A percentile compares a stretch with the other conserved stretches of the same genome.
Conservation (phyloP, 1,139 yeast species). For the Protomyces arabidopsidicola region DNA sequence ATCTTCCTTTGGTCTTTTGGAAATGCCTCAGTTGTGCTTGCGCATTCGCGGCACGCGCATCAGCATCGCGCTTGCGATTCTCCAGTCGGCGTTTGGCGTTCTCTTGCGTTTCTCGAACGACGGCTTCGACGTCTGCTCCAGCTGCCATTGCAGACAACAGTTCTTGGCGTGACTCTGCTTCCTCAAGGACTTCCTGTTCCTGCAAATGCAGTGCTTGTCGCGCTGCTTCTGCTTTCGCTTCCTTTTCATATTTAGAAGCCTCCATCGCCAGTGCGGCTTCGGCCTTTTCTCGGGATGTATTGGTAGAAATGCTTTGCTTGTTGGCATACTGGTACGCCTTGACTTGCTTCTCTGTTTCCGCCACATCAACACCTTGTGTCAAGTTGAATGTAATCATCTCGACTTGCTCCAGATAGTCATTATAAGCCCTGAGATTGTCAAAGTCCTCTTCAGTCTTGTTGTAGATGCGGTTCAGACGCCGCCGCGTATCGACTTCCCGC, state of each 20-base stretch:
- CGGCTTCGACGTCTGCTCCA: conserved; percentile 49
- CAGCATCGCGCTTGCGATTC: conserved; percentile 41
- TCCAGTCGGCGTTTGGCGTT: conserved; percentile 60
- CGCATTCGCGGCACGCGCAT: conserved; percentile 34
- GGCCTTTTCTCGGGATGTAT: conserved; percentile 64
- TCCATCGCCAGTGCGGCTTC: conserved; percentile 60
- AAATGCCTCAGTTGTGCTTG: conserved; percentile 8
- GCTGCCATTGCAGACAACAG: conserved; percentile 61
- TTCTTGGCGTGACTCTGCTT: conserved; percentile 55
- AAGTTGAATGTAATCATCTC: conserved; percentile 78
- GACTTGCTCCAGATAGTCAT: conserved; percentile 73
- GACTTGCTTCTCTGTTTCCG: conserved; percentile 64
- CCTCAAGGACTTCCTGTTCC: conserved; percentile 42
- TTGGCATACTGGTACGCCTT: conserved; percentile 70
- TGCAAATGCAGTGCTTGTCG: conserved; percentile 40
- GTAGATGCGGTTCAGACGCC: conserved; percentile 70
- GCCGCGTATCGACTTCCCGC: conserved; percentile 84
- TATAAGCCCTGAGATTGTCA: conserved; percentile 53
- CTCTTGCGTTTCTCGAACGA: conserved; percentile 55
- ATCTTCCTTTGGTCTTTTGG: conserved; percentile 30
- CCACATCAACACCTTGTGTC: conserved; percentile 64
- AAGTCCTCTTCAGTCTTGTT: conserved; percentile 80
- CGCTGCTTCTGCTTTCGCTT: conserved; percentile 45
- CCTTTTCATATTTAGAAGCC: conserved; percentile 65
- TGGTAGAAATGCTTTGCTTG: conserved; percentile 69